phyloP scores from a whole-genome alignment of 2,329 filamentous ascomycete species.

The Fusarium beomiforme region DNA sequence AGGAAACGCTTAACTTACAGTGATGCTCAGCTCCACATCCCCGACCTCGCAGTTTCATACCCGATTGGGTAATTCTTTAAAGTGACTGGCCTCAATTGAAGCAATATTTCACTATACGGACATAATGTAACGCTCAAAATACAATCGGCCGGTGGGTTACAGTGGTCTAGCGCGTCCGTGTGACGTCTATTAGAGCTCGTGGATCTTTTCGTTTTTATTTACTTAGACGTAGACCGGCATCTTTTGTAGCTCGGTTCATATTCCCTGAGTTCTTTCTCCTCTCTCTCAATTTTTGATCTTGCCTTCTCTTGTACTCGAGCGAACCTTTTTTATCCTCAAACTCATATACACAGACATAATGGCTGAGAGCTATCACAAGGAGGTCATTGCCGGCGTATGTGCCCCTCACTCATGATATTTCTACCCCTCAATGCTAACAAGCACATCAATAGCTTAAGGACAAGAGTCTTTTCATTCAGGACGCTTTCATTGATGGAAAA shows the following conservation, averaged over 20 bases:
- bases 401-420: slow-evolving; percentile 32
- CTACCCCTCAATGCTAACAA: slow-evolving; percentile 27
- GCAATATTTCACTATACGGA: slow-evolving; percentile 1
- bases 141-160: slow-evolving; percentile 29
- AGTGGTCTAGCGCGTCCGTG: slow-evolving; percentile 33
- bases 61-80: slow-evolving; percentile 1
- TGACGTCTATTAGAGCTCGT: slow-evolving; percentile 37
- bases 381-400: slow-evolving; percentile 41
- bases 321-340: slow-evolving; percentile 3
- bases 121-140: not conserved
- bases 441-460: slow-evolving; percentile 37
- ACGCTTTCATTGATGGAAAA: slow-evolving; percentile 43
- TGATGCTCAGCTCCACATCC: not conserved
- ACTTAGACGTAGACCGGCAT: slow-evolving; percentile 14
- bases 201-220: slow-evolving; percentile 26
- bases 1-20: not conserved
- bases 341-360: slow-evolving; percentile 26
- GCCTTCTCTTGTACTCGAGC: slow-evolving; percentile 3
- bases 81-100: slow-evolving; percentile 10
- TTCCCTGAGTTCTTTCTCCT: not conserved
- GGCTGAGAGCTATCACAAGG: slow-evolving; percentile 44
- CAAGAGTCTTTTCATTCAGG: slow-evolving; percentile 43
- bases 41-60: slow-evolving; percentile 31
- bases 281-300: not conserved
- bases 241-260: not conserved